Base-by-base conservation (phyloP, 2,329 filamentous ascomycete species). In the Phialocephala subalpina region DNA sequence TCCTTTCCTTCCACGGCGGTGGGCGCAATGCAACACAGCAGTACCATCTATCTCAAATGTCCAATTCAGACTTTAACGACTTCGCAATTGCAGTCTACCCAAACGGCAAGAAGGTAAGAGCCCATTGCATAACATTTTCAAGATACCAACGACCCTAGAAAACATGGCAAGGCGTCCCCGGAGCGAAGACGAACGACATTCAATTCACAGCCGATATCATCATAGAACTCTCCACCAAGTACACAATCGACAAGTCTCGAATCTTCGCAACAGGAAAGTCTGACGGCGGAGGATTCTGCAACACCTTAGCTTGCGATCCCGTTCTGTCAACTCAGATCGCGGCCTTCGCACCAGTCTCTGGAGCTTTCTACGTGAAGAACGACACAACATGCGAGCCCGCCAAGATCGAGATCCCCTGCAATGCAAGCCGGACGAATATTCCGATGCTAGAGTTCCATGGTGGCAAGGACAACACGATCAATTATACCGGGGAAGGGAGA, bases 391-490 rank as follows among this genome's bases (percentile, higher is more conserved):
- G 79, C 70, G 64, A 77, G 14, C 78, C 80, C 1, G 62, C 70
- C 8, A 79, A 77, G 18, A 76, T 81, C 3, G 7, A 66, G 4
- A 74, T 76, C 56, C 74, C 73, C 12, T 84, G 80, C 73, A 71
- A 65, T 3, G 77, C 80, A 0, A 73, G 67, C 1, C 74, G 76
- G 47, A 67, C 57, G 0, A 70, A 78, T 4, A 64, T 84, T 3
- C 82, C 83, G 1, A 75, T 86, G 16, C 73, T 86, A 12, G 81
- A 83, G 52, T 80, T 84, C 60, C 84, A 86, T 70, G 83, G 84
- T n/a, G 80, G 78, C 1, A 77, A 69, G 2, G 84, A 86, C 71
- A 75, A 68, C 2, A 82, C 78, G 0, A 83, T 86, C 29, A 68
- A 73, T 0, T 85, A 84, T 64, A 64, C 72, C 3, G 83, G 83